Evolutionary conservation across 352 stramenopile species (phyloP).

Genomic region (Plasmopara muralis): DNA sequence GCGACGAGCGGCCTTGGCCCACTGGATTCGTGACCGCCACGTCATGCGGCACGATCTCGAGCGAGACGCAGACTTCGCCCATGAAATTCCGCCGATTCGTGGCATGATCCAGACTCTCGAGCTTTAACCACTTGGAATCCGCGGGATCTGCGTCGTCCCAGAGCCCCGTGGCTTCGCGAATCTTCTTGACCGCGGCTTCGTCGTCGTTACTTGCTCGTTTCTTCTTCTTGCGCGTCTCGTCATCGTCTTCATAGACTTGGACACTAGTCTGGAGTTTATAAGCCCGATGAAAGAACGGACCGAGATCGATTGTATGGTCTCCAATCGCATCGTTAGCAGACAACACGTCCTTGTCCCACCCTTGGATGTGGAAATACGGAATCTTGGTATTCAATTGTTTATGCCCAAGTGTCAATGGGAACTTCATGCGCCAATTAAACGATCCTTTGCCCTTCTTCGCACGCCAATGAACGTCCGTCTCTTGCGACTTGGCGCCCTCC

Average conservation of each 20-base stretch:
- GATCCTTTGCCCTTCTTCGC: constrained; percentile 90
- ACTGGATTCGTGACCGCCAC: constrained; percentile 71
- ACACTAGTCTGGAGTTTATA: constrained; percentile 74
- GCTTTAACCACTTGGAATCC: constrained; percentile 80
- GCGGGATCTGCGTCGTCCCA: constrained; percentile 79
- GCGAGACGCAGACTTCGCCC: constrained; percentile 83
- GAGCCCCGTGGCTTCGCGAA: constrained; percentile 75
- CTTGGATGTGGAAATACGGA: constrained; percentile 90
- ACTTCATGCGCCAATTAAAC: constrained; percentile 95
- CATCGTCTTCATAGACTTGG: constrained; percentile 81
- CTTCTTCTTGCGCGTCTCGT: constrained; percentile 66
- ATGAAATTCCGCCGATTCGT: constrained; percentile 76
- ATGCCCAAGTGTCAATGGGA: constrained; percentile 81
- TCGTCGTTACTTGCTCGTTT: constrained; percentile 73
- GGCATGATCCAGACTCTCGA: constrained; percentile 76
- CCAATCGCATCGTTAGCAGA: constrained; percentile 90
- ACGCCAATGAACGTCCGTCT: constrained; percentile 93
- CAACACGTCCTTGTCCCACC: constrained; percentile 92
- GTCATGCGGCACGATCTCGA: constrained; percentile 85
- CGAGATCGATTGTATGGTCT: constrained; percentile 76
- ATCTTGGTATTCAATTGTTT: constrained; percentile 87
- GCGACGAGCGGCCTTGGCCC: constrained; percentile 78
- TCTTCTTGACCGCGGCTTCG: constrained; percentile 73
- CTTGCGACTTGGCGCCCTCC: constrained; percentile 67
- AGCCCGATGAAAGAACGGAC: constrained; percentile 59